Evolutionary conservation across 2,329 filamentous ascomycete genomes (phyloP), one percentile per base, ranked within the genome.

Genomic region (Diaporthe sp.): DNA sequence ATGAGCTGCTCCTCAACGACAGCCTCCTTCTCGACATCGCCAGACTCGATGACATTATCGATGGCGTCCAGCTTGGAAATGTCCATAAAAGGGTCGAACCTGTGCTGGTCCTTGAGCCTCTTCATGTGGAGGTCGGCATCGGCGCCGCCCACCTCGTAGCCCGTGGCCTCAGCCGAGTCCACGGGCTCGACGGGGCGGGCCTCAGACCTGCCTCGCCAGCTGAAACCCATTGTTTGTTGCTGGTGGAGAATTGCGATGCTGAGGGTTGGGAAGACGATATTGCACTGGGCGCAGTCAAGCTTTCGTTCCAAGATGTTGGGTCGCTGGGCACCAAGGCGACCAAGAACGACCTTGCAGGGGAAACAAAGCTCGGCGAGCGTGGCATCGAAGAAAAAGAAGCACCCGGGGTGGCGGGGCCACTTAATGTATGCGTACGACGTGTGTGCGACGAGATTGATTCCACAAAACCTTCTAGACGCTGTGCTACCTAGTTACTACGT

Each of bases 1-100:
- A 74, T 68, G 13, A 76, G 64, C n/a, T 68, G 64, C 64, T 68
- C 64, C 47, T 68, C 64, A 17, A 68, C 64, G 9, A 61, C 68
- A 19, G 68, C 55, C 52, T 71, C 68, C 64, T 68, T 68, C 47
- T 68, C 64, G 6, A 68, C 33, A 8, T 68, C 64, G 19, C 64
- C 64, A 22, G 47, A 54, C 64, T 68, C 47, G 17, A 68, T 54
- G 4, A 68, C 64, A 54, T 68, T 54, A 9, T 68, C 64, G 47
- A 68, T 68, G 4, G 64, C 64, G 6, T 68, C 64, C 13, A 68
- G 33, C 47, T 68, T 68, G 45, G 64, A 68, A 30, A 68, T 68
- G 47, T 68, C 64, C 64, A 68, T 68, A 33, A 68, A 68, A 8
- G 64, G 64, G 15, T 68, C 64, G 47, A 68, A 68, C 47, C 64